Evolutionary conservation across 352 stramenopile species (phyloP), one percentile per base, ranked within the genome.

Genomic region (Phytophthora citrophthora): DNA sequence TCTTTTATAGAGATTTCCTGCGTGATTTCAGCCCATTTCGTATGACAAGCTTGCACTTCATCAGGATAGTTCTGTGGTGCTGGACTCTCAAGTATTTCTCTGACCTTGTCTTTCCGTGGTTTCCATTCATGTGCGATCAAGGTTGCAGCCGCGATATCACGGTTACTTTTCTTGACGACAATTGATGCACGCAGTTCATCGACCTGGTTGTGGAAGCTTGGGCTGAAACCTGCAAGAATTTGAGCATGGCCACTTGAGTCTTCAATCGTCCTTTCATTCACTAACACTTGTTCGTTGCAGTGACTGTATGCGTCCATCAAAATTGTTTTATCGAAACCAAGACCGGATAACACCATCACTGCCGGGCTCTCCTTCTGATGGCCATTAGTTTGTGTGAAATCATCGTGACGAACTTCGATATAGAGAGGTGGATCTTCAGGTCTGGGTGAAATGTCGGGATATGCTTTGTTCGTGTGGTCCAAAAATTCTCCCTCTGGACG

Each of bases 121-220:
- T 59, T 65, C 64, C 63, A 72, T 36, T 61, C 57, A 9, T 61
- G 52, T 15, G 62, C 68, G 49, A 76, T 76, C 2, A 88, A 50
- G 61, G 75, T 63, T 2, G 81, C 77, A 7, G 85, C 55, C 26
- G 69, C 72, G 16, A 72, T 66, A 59, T 88, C 73, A 49, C 68
- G 68, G n/a, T 72, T 75, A 32, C 29, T 61, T 29, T 74, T 74
- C 29, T 86, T 70, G 4, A 47, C 29, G 44, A 65, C 48, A 31
- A 90, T 79, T 13, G 57, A 58, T 13, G 18, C 48, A 13, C 76
- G 60, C 11, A 88, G 46, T 32, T 81, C 74, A 32, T 76, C 51
- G 26, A 82, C 64, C 54, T 80, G 72, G 1, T 51, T 70, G 39
- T 75, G 78, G 41, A 79, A 73, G 18, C 74, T 54, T 18, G 71